Evolutionary conservation across 495 filamentous ascomycete species (phyloP).

Genomic region (Penicillium riverlandense): DNA sequence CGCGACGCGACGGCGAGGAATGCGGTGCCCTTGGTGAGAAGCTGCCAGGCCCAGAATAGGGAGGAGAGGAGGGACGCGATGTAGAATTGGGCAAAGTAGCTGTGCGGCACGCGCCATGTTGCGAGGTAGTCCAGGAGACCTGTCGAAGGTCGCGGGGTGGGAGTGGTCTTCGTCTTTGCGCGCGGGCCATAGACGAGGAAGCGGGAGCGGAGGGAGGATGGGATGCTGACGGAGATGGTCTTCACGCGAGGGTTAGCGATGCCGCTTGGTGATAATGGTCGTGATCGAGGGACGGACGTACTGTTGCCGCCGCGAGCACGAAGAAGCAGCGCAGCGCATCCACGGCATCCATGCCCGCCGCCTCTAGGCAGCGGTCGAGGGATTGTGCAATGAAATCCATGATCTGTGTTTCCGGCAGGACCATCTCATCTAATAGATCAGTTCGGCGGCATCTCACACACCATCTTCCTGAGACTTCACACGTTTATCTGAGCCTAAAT

Average conservation of each 20-base stretch:
- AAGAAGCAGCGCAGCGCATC: constrained; percentile 37
- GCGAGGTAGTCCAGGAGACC: constrained; percentile 45
- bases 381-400: constrained; percentile 17
- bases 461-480: too few relatives aligned
- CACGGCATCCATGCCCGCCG: constrained; percentile 32
- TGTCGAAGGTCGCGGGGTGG: constrained; percentile 1
- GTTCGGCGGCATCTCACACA: too few relatives aligned
- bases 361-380: constrained; percentile 19
- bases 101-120: constrained; percentile 64
- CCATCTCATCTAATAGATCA: too few relatives aligned
- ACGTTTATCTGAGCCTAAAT: too few relatives aligned
- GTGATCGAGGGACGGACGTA: constrained; percentile 18
- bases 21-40: constrained; percentile 47
- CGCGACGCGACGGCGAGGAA: constrained; percentile 33
- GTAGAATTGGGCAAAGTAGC: constrained; percentile 87
- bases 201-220: constrained; percentile 43
- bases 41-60: constrained; percentile 68
- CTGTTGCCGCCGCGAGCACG: constrained; percentile 40
- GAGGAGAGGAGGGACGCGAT: constrained; percentile 61
- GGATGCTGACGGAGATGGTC: constrained; percentile 46
- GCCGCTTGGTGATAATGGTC: neutral
- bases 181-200: constrained; percentile 56
- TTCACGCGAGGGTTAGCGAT: constrained; percentile 19
- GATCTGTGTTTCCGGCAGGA: neutral
- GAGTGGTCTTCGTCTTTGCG: constrained; percentile 20